Base-by-base conservation (phyloP, 805 yeast species). In the Hanseniaspora opuntiae region DNA sequence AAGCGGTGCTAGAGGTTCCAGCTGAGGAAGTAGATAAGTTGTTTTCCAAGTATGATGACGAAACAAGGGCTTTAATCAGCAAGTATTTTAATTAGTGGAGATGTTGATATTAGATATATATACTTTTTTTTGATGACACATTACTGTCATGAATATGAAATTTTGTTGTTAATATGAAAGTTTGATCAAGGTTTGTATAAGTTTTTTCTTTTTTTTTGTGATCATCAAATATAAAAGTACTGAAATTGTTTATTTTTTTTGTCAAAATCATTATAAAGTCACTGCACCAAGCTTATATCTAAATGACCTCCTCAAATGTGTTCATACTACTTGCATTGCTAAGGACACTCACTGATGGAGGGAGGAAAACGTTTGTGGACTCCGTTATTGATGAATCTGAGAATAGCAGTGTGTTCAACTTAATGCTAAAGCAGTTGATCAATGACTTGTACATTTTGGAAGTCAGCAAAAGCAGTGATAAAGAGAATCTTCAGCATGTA, bases 21-120 rank as follows among this genome's bases (percentile, higher is more conserved):
- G 86, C 79, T 59, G 74, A 73, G 16, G 82, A 84, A 58, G 89
- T 86, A 3, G 68, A 84, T 72, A 70, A 71, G 8, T 62, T 87
- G 51, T 69, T 86, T 55, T 79, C 76, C 56, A 76, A 75, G 56
- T 79, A 84, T 58, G 79, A 84, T 47, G 70, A 77, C 3, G 84
- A 79, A 47, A 73, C 80, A 33, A 77, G 78, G 63, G 74, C 74
- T 55, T 78, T 79, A 3, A 74, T 80, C 46, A 79, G 80, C 62
- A 74, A 74, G 59, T 77, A 79, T 75, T 82, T 42, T 28, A 40
- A 40, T 16, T 40, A 20, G 16, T 14, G 14, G 17, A n/a, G 3
- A 1, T 14, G 22, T 16, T 12, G n/a, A 7, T 16, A 9, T 10
- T 2, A 22, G 28, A 36, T 41, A 25, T 24, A 24, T 41, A 24